phyloP scores from a whole-genome alignment of 108 stramenopile genomes.

The Cyclotella kingstonii region DNA sequence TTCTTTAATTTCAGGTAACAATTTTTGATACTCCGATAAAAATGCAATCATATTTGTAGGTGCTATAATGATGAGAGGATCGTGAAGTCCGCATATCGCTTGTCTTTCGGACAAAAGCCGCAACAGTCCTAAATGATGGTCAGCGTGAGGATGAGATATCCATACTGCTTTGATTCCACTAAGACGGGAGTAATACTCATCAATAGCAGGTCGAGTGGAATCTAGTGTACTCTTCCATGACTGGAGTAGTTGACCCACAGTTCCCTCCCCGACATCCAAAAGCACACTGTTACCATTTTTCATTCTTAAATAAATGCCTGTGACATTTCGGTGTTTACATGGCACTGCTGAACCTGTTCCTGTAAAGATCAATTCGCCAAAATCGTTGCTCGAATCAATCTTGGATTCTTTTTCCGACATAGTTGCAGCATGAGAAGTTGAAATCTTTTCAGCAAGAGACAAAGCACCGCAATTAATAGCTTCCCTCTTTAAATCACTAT shows the following conservation, averaged over 20 bases:
- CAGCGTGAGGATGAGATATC: conserved; percentile 98
- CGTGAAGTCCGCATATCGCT: conserved; percentile 25
- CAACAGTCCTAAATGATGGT: conserved; percentile 94
- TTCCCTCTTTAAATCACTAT: conserved; percentile 11
- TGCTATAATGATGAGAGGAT: conserved; percentile 84
- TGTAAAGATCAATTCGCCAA: conserved; percentile 81
- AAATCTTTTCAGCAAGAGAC: conserved; percentile 10
- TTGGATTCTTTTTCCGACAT: not conserved
- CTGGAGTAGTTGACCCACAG: conserved; percentile 88
- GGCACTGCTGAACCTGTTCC: conserved; percentile 98
- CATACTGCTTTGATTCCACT: conserved; percentile 82
- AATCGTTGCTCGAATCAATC: not conserved
- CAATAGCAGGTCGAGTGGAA: conserved; percentile 10
- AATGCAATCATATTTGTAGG: conserved; percentile 73
- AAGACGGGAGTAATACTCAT: conserved; percentile 39
- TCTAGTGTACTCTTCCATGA: conserved; percentile 44
- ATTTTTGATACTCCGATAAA: conserved; percentile 69
- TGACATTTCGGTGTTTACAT: conserved; percentile 97
- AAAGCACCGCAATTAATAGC: conserved; percentile 32
- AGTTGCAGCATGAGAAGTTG: not conserved
- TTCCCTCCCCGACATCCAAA: conserved; percentile 95
- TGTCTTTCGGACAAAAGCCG: conserved; percentile 72
- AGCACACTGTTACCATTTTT: conserved; percentile 67
- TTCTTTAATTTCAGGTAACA: conserved; percentile 51
- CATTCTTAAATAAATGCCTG: conserved; percentile 78